A percentile compares a stretch with the other conserved stretches of the same genome.
Conservation (phyloP, 495 filamentous ascomycete species). For the Xylaria nigripes region DNA sequence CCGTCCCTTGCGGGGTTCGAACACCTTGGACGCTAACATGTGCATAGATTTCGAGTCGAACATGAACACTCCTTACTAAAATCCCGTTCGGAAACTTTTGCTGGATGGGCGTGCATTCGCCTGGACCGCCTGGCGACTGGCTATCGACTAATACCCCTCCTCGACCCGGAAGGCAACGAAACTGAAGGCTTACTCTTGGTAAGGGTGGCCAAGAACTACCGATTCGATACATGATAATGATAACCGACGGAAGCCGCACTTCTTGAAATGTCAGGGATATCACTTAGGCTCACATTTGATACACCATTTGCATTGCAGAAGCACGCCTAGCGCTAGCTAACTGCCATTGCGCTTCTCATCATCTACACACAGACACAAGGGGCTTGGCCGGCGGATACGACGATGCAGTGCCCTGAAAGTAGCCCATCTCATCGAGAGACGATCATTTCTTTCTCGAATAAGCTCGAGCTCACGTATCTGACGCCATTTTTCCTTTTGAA, state of each 20-base stretch:
- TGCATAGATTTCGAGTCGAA: conserved; percentile 68
- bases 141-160: conserved; percentile 65
- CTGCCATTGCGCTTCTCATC: background rate
- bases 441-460: background rate
- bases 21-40: conserved; percentile 7
- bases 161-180: conserved; percentile 51
- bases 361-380: background rate
- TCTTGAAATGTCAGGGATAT: background rate
- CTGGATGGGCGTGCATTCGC: conserved; percentile 82
- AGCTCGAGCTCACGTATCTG: background rate
- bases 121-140: conserved; percentile 73
- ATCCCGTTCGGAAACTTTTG: conserved; percentile 48
- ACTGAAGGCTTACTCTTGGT: conserved; percentile 64
- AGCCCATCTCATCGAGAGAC: background rate
- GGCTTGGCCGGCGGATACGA: background rate
- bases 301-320: background rate
- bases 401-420: background rate
- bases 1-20: background rate
- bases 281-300: background rate
- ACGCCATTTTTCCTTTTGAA: background rate
- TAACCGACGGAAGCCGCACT: background rate
- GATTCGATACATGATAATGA: conserved; percentile 2
- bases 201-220: conserved; percentile 41
- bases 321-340: background rate
- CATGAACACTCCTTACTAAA: conserved; percentile 46